phyloP scores from a whole-genome alignment of 306 rosid species.

The Quillaja saponaria region DNA sequence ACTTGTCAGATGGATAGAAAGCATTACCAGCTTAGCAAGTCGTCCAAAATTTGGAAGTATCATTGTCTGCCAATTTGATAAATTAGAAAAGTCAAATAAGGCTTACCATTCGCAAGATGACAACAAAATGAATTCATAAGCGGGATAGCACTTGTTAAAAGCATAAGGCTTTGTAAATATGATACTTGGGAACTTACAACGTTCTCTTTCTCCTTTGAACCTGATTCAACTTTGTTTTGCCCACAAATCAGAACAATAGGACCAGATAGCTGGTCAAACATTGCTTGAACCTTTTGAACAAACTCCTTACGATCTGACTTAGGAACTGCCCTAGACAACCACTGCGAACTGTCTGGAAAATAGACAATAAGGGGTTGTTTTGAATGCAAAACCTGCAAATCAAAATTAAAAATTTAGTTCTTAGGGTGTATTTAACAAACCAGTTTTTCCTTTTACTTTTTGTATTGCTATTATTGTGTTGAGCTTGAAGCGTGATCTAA shows the following conservation, averaged over 20 bases:
- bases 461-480: no score
- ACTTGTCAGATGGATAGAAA: conserved; percentile 21
- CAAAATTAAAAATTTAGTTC: conserved; percentile 19
- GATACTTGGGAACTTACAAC: conserved; percentile 59
- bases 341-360: conserved; percentile 89
- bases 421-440: background rate
- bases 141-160: no score
- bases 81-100: conserved; percentile 25
- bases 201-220: conserved; percentile 84
- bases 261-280: conserved; percentile 75
- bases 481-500: no score
- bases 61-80: conserved; percentile 64
- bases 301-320: conserved; percentile 77
- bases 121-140: conserved; percentile 12
- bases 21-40: conserved; percentile 81
- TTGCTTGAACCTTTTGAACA: conserved; percentile 71
- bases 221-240: conserved; percentile 85
- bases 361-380: conserved; percentile 83
- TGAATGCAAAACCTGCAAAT: conserved; percentile 68
- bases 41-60: conserved; percentile 89
- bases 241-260: conserved; percentile 93
- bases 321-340: conserved; percentile 85
- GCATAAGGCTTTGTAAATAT: no score
- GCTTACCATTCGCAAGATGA: conserved; percentile 6
- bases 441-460: no score